A percentile compares a stretch with the other conserved stretches of the same genome.
Conservation (phyloP, 257 asterid species). For the Linderniella brevidens region DNA sequence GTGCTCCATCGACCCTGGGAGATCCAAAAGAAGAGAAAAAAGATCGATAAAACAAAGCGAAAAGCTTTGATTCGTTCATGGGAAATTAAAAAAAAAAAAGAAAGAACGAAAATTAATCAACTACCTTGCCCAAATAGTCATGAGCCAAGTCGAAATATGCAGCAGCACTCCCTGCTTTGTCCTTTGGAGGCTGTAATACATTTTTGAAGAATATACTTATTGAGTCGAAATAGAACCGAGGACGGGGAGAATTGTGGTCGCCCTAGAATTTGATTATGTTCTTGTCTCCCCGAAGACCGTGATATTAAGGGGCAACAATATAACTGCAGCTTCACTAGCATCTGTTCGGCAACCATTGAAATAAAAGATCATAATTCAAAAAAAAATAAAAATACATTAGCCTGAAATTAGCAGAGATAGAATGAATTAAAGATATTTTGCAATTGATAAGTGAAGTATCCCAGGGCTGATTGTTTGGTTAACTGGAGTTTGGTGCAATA, state of each 20-base stretch:
- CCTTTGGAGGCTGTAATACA: constrained; percentile 76
- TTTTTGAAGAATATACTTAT: constrained; percentile 85
- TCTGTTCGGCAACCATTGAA: constrained; percentile 90
- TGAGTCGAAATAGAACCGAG: constrained; percentile 91
- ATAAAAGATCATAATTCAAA: not conserved
- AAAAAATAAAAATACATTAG: constrained; percentile 4
- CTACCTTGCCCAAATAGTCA: constrained; percentile 50
- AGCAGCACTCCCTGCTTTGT: constrained; percentile 29
- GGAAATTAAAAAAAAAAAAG: no score
- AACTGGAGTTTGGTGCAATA: no score
- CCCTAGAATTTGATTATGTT: constrained; percentile 90
- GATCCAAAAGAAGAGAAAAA: not conserved
- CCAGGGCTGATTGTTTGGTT: no score
- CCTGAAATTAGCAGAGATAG: no score
- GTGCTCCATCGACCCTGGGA: constrained; percentile 56
- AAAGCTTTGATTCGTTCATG: not conserved
- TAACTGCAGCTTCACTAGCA: constrained; percentile 96
- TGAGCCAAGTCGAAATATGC: constrained; percentile 43
- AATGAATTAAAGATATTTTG: no score
- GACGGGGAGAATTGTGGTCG: constrained; percentile 93
- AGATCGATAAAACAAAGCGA: not conserved
- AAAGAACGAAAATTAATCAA: no score
- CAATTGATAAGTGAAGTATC: no score
- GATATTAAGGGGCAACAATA: constrained; percentile 70
- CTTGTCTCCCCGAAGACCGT: constrained; percentile 87